Base-by-base conservation (phyloP, 73 alveolate species). In the Tetrahymena elliotti region DNA sequence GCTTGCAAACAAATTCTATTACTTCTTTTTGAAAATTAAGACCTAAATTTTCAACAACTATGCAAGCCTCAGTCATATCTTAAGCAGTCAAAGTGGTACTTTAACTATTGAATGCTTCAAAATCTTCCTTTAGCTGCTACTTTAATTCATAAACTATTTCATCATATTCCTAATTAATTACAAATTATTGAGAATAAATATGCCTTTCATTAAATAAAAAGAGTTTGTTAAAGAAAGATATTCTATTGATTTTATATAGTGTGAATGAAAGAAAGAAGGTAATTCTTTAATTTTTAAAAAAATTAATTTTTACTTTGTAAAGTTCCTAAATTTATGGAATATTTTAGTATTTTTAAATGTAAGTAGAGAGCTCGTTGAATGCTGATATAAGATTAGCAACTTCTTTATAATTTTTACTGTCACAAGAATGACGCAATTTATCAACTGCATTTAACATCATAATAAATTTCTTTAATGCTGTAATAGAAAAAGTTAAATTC, bases 361-460 rank as follows among this genome's bases (percentile, higher is more conserved):
- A 98, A 83, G 96, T 94, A 96, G 98, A 97, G 33, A 99, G 97
- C 93, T 98, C 99, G 83, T 96, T 98, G 39, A 99, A 97, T n/a
- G 99, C 99, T 10, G 97, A 97, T 0, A 99, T 97, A 31, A 99
- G 96, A 93, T 97, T 97, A 84, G 99, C 99, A 11, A 99, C 99
- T 92, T 97, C 99, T 94, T 97, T 96, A 95, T 99, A 99, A 93
- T 97, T 97, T 94, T 98, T 98, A 47, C 97, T 97, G 40, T 93
- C 96, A 40, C 99, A 97, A 93, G 96, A 97, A 9, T 97, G 97
- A 95, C 98, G 97, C 84, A 99, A 97, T 95, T 98, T 97, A 84
- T 99, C 99, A 93, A 99, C 97, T 20, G 99, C 99, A 93, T 94
- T 95, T 68, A 94, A 36, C 95, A 99, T 95, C 99, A 98, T 99